Base-by-base conservation (phyloP, 1,284 basidiomycete species). In the Ustilago loliicola region DNA sequence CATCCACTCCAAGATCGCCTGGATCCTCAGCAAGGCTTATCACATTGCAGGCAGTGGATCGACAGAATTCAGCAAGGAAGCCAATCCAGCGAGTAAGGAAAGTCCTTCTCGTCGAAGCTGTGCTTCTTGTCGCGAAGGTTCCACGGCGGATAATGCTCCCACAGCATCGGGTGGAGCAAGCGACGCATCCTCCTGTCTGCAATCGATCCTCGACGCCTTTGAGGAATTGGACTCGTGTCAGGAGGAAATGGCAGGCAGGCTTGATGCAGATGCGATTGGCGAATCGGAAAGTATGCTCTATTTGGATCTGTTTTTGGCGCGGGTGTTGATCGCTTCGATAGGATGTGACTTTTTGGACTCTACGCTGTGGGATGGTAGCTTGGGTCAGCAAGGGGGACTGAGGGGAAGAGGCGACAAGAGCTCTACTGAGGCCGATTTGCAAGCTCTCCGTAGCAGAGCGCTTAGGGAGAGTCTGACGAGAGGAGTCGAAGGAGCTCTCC, bases 331-430 rank as follows among this genome's bases (percentile, higher is more conserved):
- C 21, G 71, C 71, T 2, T 67, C 71, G 17, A 73, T 73, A 23
- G 71, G 71, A 27, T 73, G 71, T 48, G 71, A 73, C 34, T 67
- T 64, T 34, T 30, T 73, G 10, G 71, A 73, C n/a, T 67, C 71
- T 36, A 73, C 71, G 40, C 65, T 73, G 11, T 73, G 71, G 65
- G 71, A 73, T 60, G 71, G 71, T 27, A 67, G 71, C 29, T 48
- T 73, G 3, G 71, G 71, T 5, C 52, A 67, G 45, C 17, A 53
- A 10, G 32, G 63, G 2, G 51, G 36, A 5, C 30, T 25, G 9
- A 21, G 52, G 21, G 48, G 71, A 21, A 48, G 34, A 15, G 36
- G 36, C 25, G 71, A 54, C 15, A 61, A 64, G 25, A 68, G 27
- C 8, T 47, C 51, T 7, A 32, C 50, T 2, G 71, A 73, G 32